A percentile compares a stretch with the other conserved stretches of the same genome.
Evolutionary conservation across 2,329 filamentous ascomycete genomes (phyloP).

Genomic region (Pseudogymnoascus sp.): DNA sequence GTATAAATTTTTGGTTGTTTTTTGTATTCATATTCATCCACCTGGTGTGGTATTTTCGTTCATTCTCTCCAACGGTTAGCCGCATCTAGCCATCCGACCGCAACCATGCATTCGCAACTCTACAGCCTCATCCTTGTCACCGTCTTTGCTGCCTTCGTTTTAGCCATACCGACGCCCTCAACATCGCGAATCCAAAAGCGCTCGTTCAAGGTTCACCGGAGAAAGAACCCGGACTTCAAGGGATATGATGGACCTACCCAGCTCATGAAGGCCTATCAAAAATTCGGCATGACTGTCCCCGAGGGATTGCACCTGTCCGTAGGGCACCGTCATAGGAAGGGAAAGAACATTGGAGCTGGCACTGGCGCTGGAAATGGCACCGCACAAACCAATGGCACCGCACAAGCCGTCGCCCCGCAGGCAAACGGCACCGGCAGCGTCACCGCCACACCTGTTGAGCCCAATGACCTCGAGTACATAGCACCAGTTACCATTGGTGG

Average conservation of each 20-base stretch:
- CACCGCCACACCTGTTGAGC: constrained; percentile 51
- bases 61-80: constrained; percentile 1
- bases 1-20: constrained; percentile 6
- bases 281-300: constrained; percentile 53
- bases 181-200: constrained; percentile 21
- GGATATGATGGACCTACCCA: constrained; percentile 46
- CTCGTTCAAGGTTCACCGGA: constrained; percentile 28
- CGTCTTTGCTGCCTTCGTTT: constrained; percentile 1
- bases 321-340: neutral
- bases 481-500: constrained; percentile 26
- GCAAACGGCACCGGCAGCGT: constrained; percentile 48
- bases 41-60: constrained; percentile 1
- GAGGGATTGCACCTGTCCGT: constrained; percentile 28
- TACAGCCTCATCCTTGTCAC: constrained; percentile 2
- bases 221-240: constrained; percentile 40
- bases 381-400: constrained; percentile 9
- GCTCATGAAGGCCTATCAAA: constrained; percentile 59
- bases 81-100: neutral
- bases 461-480: constrained; percentile 28
- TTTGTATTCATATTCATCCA: neutral
- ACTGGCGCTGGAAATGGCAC: constrained; percentile 5
- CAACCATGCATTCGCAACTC: neutral
- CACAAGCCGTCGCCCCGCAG: constrained; percentile 23
- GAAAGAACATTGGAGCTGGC: neutral
- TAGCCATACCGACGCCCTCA: constrained; percentile 3